Base-by-base conservation (phyloP, 495 filamentous ascomycete species). In the Daldinia childiae region DNA sequence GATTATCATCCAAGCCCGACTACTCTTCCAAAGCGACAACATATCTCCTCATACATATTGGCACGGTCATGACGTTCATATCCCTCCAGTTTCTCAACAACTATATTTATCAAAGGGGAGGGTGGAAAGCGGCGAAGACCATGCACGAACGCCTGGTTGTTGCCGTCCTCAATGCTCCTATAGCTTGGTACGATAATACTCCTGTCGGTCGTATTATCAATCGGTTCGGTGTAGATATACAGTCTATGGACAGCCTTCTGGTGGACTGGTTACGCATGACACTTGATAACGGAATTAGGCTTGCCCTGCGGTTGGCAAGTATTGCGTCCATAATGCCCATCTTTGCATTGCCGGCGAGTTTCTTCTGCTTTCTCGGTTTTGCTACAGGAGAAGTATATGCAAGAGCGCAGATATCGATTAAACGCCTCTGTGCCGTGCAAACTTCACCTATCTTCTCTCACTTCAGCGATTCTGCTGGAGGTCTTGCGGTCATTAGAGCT, bases 201-300 rank as follows among this genome's bases (percentile, higher is more conserved):
- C 93, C 93, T 14, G 82, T 94, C 6, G 93, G 93, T 11, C 92
- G 94, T 72, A 84, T 96, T 64, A 94, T 95, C 87, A 96, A 96
- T 74, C 84, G 93, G 36, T 95, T 96, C 76, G 93, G 91, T 32
- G 93, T 93, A 74, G 93, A 95, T 77, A 84, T 94, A 32, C 91
- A 95, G 73, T 85, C 91, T n/a, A 81, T 96, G 65, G 93, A 96
- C 68, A 92, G 94, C 76, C 91, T 94, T 2, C 63, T 83, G 0
- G 74, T 78, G 0, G 75, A 79, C 27, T 79, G 78, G 88, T 93
- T 69, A 88, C 67, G 67, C 26, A 64, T 92, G 6, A 89, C 91
- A 5, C 86, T 93, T 48, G 92, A 92, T 30, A 88, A 79, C 62
- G 76, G 73, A 17, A 73, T 80, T n/a, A 75, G 79, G 64, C 68